Conservation (phyloP, 345 rosid genomes). For the Gossypium sturtianum region DNA sequence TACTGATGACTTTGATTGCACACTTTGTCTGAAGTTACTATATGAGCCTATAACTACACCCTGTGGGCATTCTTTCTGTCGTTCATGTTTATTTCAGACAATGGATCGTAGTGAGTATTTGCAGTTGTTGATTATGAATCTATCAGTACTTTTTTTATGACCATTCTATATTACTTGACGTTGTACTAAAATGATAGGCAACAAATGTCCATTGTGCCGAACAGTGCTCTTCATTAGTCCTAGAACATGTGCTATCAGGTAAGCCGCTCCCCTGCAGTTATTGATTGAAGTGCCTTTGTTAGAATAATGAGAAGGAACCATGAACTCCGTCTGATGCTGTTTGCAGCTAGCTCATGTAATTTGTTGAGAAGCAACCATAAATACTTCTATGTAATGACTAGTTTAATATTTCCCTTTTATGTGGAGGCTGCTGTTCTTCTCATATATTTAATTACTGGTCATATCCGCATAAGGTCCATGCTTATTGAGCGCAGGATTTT, state of each 20-base stretch:
- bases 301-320: conserved; percentile 4
- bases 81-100: conserved; percentile 80
- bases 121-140: conserved; percentile 9
- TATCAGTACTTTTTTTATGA: conserved; percentile 5
- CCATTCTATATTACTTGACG: conserved; percentile 11
- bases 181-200: conserved; percentile 43
- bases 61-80: conserved; percentile 97
- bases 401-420: not conserved
- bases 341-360: conserved; percentile 7
- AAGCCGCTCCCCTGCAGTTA: conserved; percentile 8
- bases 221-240: conserved; percentile 82
- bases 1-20: conserved; percentile 86
- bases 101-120: conserved; percentile 78
- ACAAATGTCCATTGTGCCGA: conserved; percentile 93
- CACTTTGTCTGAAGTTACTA: conserved; percentile 81
- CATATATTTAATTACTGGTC: not conserved
- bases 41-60: conserved; percentile 88
- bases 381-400: not conserved
- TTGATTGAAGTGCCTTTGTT: not conserved
- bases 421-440: not conserved
- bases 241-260: conserved; percentile 86
- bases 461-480: not conserved
- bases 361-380: conserved; percentile 8
- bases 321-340: not conserved
- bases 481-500: not conserved